Base-by-base conservation (phyloP, 2,329 filamentous ascomycete genomes). In the Phoma sp. region DNA sequence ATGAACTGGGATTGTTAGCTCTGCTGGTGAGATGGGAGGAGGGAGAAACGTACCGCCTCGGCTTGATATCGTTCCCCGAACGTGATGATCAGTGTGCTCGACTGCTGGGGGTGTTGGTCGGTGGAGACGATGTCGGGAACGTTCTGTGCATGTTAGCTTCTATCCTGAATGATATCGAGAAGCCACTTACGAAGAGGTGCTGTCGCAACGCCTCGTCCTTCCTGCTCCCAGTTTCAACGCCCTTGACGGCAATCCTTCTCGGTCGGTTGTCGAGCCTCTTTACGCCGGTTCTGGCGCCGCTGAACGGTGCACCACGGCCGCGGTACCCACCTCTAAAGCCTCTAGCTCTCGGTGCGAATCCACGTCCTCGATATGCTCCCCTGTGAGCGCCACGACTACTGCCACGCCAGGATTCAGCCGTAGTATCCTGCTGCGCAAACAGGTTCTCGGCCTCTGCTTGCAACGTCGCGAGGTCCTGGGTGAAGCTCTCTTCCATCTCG, bases 181-280 rank as follows among this genome's bases (percentile, higher is more conserved):
- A 6, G 7, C 18, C 7, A 52, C 68, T 57, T 59, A 74, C 73
- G 30, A 91, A 79, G 18, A 93, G 82, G 72, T 89, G 88, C 65
- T 91, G 87, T 57, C 89, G 81, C 36, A 93, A 77, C 23, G 81
- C 80, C 73, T 92, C 90, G 60, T 92, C 87, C 65, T 84, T 85
- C 12, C 47, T 38, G 12, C 80, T 80, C 3, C 86, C 85, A 67
- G 88, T 86, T 73, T 87, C 86, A 10, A 85, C 81, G 3, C 86
- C 88, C 7, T 81, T 80, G 20, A 93, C 76, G 5, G 83, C 81
- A 9, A 95, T 78, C 57, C 82, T 87, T 69, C 84, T 89, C 0
- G 91, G 87, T 37, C 91, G 81, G 70, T 93, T 92, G 67, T 95
- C 91, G 18, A 95, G 80, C 15, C 88, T 87, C 62, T 81, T 78